Evolutionary conservation across 345 rosid genomes (phyloP).

Genomic region (Brassica juncea): DNA sequence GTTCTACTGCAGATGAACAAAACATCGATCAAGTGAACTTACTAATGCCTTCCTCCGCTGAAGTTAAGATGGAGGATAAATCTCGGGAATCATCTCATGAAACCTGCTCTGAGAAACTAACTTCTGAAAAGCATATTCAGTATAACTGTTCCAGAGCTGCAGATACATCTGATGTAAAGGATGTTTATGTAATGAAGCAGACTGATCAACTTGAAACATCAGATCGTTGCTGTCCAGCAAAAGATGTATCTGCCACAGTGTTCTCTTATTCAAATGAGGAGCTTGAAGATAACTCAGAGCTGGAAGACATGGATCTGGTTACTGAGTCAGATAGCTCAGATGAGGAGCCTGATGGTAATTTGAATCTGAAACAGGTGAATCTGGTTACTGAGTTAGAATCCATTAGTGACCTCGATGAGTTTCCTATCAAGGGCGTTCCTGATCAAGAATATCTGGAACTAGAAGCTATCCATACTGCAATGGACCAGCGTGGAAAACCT

Average conservation of each 20-base stretch:
- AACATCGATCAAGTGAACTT: slow-evolving; percentile 29
- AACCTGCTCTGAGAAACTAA: slow-evolving; percentile 17
- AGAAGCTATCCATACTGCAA: slow-evolving; percentile 25
- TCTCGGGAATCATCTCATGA: slow-evolving; percentile 29
- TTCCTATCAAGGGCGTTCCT: slow-evolving; percentile 29
- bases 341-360: slow-evolving; percentile 34
- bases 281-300: slow-evolving; percentile 31
- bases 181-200: slow-evolving; percentile 26
- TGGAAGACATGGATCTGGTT: slow-evolving; percentile 40
- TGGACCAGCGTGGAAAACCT: slow-evolving; percentile 19
- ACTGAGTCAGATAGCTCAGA: slow-evolving; percentile 39
- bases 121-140: slow-evolving; percentile 27
- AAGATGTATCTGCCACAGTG: slow-evolving; percentile 27
- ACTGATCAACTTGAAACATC: slow-evolving; percentile 32
- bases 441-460: slow-evolving; percentile 30
- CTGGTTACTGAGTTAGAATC: slow-evolving; percentile 35
- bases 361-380: slow-evolving; percentile 36
- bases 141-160: slow-evolving; percentile 21
- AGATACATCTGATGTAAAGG: slow-evolving; percentile 23
- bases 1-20: slow-evolving; percentile 23
- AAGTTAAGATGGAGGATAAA: slow-evolving; percentile 36
- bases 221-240: slow-evolving; percentile 30
- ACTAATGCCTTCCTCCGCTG: slow-evolving; percentile 30
- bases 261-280: slow-evolving; percentile 22
- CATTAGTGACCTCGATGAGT: slow-evolving; percentile 24